Evolutionary conservation across 108 stramenopile species (phyloP).

Genomic region (Nitzschia sp.): DNA sequence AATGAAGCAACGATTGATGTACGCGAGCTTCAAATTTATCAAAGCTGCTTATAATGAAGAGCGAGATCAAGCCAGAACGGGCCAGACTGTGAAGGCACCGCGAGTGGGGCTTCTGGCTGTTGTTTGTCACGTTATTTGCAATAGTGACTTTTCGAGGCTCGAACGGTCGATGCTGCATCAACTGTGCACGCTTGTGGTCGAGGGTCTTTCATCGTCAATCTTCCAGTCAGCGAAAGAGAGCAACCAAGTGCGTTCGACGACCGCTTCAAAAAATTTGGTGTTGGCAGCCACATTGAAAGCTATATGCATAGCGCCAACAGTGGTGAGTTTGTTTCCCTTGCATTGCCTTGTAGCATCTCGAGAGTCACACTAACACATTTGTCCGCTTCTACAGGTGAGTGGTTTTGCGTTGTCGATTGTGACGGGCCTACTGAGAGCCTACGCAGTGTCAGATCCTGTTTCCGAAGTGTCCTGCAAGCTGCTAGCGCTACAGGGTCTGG

Average conservation of each 20-base stretch:
- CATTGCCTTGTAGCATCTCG: not conserved
- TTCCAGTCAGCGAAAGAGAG: slow-evolving; percentile 11
- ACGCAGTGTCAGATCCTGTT: slow-evolving; percentile 28
- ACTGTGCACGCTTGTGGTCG: slow-evolving; percentile 8
- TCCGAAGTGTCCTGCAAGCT: slow-evolving; percentile 37
- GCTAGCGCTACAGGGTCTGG: slow-evolving; percentile 41
- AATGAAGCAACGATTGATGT: slow-evolving; percentile 42
- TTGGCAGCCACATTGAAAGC: slow-evolving; percentile 39
- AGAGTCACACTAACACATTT: not conserved
- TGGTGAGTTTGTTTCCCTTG: not conserved
- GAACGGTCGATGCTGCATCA: slow-evolving; percentile 10
- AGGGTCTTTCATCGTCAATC: slow-evolving; percentile 24
- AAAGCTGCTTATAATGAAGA: slow-evolving; percentile 11
- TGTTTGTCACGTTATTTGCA: slow-evolving; percentile 38
- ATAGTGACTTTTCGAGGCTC: slow-evolving; percentile 24
- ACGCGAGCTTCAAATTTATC: slow-evolving; percentile 29
- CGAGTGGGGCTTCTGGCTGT: slow-evolving; percentile 21
- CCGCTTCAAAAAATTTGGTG: slow-evolving; percentile 27
- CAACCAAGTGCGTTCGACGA: not conserved
- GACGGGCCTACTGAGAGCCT: slow-evolving; percentile 34
- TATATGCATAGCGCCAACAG: slow-evolving; percentile 21
- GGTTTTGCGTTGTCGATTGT: slow-evolving; percentile 23
- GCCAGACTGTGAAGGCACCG: not conserved
- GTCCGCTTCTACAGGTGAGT: not conserved
- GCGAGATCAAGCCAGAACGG: not conserved